Percentiles rank a stretch among this genome's conserved stretches.
Conservation (phyloP, 2,329 filamentous ascomycete genomes). For the Botryosphaeria dothidea region DNA sequence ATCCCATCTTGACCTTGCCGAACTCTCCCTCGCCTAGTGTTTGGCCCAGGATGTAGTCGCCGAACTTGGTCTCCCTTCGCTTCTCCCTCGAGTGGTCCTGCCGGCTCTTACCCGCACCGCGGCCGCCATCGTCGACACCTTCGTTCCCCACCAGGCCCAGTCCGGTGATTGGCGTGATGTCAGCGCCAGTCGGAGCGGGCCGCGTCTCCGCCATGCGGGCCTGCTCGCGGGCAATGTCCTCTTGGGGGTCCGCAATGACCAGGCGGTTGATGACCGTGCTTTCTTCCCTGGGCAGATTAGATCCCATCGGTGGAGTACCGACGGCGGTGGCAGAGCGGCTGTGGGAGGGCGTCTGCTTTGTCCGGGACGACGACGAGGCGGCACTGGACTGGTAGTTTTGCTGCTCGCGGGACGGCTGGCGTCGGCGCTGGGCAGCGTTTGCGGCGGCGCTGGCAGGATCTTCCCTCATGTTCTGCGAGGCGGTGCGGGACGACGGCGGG, state of each 20-base stretch:
- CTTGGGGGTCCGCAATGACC: conserved; percentile 72
- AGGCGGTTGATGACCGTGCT: conserved; percentile 78
- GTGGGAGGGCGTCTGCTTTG: conserved; percentile 33
- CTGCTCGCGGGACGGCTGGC: conserved; percentile 43
- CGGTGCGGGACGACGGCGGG: conserved; percentile 28
- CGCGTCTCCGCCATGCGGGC: conserved; percentile 66
- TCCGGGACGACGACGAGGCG: conserved; percentile 27
- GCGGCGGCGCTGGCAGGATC: conserved; percentile 27
- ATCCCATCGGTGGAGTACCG: conserved; percentile 54
- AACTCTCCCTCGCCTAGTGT: conserved; percentile 98
- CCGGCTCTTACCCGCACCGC: conserved; percentile 47
- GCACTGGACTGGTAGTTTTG: conserved; percentile 35
- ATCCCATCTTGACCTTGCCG: conserved; percentile 96
- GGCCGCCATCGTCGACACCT: conserved; percentile 49
- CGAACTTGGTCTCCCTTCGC: conserved; percentile 82
- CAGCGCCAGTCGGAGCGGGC: conserved; percentile 43
- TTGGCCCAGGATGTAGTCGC: conserved; percentile 92
- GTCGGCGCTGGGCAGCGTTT: conserved; percentile 44
- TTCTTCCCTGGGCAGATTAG: conserved; percentile 68
- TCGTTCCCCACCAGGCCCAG: conserved; percentile 53
- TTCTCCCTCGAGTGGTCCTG: conserved; percentile 60
- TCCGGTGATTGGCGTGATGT: conserved; percentile 49
- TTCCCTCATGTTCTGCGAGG: conserved; percentile 24
- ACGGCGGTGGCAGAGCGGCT: conserved; percentile 52
- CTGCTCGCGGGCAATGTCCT: conserved; percentile 70